A percentile compares a stretch with the other conserved stretches of the same genome.
Evolutionary conservation across 129 eudicot genomes (phyloP).

Genomic region (Artemisia tridentata): DNA sequence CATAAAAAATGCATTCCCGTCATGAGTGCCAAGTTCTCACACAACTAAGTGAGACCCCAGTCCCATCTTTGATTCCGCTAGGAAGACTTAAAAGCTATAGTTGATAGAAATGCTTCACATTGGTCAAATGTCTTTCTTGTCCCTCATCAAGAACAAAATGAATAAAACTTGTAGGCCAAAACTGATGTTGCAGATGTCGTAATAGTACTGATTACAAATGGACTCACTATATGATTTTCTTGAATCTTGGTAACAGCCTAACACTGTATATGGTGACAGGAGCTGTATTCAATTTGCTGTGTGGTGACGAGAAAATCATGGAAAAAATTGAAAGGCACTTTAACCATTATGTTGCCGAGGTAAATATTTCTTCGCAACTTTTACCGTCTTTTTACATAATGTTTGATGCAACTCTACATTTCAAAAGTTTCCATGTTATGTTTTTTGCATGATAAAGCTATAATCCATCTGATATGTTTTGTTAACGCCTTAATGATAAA

Average conservation of each 20-base stretch:
- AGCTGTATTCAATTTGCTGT: too few relatives aligned
- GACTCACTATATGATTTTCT: slow-evolving; percentile 2
- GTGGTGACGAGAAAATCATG: slow-evolving; percentile 60
- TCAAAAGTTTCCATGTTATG: background rate
- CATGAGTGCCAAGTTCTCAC: too few relatives aligned
- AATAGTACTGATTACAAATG: background rate
- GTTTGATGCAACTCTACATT: background rate
- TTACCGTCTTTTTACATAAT: background rate
- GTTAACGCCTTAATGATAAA: background rate
- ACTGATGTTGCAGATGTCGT: background rate
- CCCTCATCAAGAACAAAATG: too few relatives aligned
- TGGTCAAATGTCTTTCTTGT: too few relatives aligned
- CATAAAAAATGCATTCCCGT: too few relatives aligned
- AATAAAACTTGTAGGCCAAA: too few relatives aligned
- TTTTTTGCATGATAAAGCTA: too few relatives aligned
- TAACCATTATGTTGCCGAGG: slow-evolving; percentile 54
- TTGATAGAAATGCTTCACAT: too few relatives aligned
- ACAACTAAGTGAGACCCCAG: too few relatives aligned
- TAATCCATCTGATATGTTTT: background rate
- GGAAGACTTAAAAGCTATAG: too few relatives aligned
- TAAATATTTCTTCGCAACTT: slow-evolving; percentile 20
- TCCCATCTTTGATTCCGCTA: too few relatives aligned
- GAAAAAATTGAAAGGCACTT: slow-evolving; percentile 70
- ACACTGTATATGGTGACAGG: slow-evolving; percentile 11
- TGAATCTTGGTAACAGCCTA: too few relatives aligned